Evolutionary conservation across 2,329 filamentous ascomycete genomes (phyloP), one percentile per base, ranked within the genome.

Genomic region (Ceratocystis alfenasii): DNA sequence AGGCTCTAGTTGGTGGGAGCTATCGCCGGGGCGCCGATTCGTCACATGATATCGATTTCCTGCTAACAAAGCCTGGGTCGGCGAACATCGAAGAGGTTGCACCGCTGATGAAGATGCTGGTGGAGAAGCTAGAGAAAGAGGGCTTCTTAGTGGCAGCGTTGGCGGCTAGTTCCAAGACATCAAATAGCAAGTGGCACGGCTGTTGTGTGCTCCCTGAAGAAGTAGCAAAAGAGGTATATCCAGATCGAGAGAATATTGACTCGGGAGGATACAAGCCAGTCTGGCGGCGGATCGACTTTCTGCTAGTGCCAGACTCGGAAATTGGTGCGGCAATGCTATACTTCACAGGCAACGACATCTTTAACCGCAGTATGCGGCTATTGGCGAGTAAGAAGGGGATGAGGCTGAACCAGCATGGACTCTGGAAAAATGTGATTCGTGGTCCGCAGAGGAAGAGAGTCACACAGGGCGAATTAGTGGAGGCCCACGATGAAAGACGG

Each of bases 281-380:
- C 0, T 96, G 90, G 91, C 82, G 91, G 7, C 83, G 91, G 1
- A 87, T 96, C 68, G 92, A 96, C 72, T 82, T 96, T 22, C 78
- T 96, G 1, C 81, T 95, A 3, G 92, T 96, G 0, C 91, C 92
- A 0, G 85, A 86, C 70, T 78, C 82, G 1, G 87, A 96, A 74
- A 80, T 90, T 63, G 93, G 93, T 1, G 92, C 89, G 0, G 91
- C 92, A 0, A 74, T 96, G 68, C 82, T 96, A n/a, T 96, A 96
- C 73, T 97, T 96, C 72, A 96, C 93, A 0, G 93, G 93, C 0
- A 94, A 96, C 70, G 92, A 96, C 73, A 87, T 96, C 44, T 96
- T 96, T 77, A 96, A 96, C 74, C 80, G 92, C 17, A 95, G 89
- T 72, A 83, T 96, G 74, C 78, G 93, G 69, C 76, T 95, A 17